Base-by-base conservation (phyloP, 2,329 filamentous ascomycete species). In the Colletotrichum simmondsii region DNA sequence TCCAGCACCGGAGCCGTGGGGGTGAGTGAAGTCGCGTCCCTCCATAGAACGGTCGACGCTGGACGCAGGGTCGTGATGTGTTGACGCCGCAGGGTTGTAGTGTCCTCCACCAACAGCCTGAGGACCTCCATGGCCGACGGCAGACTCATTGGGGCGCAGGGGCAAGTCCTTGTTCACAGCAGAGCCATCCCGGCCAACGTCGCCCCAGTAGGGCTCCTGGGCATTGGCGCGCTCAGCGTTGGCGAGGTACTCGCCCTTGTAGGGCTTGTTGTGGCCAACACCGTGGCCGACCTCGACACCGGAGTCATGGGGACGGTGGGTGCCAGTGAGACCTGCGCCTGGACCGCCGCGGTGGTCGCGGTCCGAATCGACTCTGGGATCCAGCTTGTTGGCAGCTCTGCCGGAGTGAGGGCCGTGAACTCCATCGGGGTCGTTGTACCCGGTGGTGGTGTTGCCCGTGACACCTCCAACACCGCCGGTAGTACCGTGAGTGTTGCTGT, bases 401-500 rank as follows among this genome's bases (percentile, higher is more conserved):
- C 46, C 61, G 37, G 26, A 12, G 30, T 74, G 72, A 11, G 68
- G 72, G 2, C 69, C 72, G 35, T 63, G 63, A 24, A 64, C 53
- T 2, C 64, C 62, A n/a, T 59, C 28, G 14, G 74, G 62, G 6
- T 71, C 72, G 3, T 72, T 54, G 5, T 71, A 71, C 6, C 58
- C 68, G 0, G 66, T 64, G 35, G 54, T 67, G 14, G 35, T 19
- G 37, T 69, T 69, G 30, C 61, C 71, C n/a, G 30, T 75, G 74
- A 73, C 81, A 77, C 83, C 85, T 81, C 77, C 77, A 12, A 77
- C 79, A 60, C 28, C 22, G 26, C 75, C 78, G 14, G 37, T 19
- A 8, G 16, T 19, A 63, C 75, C 75, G 66, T 78, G 78, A 19
- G 78, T 77, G 74, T 82, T 82, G 4, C 53, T 59, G 24, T 32